Base-by-base conservation (phyloP, 805 yeast genomes). In the Nakazawaea wickerhamii region DNA sequence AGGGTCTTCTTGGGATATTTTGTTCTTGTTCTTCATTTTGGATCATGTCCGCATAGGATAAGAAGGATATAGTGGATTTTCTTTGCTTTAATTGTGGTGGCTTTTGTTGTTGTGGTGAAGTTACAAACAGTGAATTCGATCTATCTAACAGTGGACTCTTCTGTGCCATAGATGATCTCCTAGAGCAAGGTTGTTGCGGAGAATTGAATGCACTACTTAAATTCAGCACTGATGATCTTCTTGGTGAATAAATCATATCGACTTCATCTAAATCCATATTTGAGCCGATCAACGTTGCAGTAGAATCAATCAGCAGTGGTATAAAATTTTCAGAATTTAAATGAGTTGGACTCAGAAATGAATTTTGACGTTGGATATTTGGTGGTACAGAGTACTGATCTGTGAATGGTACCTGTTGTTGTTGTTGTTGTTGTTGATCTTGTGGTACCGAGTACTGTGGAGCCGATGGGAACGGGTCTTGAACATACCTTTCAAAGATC, bases 41-140 rank as follows among this genome's bases (percentile, higher is more conserved):
- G 47, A 84, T 71, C 75, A 86, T 73, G 52, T 86, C 95, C 3
- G 91, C 95, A 59, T 83, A 86, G 2, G 89, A 81, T 55, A 78
- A 82, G 57, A 85, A 85, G 30, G 72, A 67, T 17, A 71, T 60
- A 20, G 62, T 57, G 25, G 69, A 61, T 40, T 57, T 62, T 40
- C 53, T 55, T 27, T 36, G 53, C 47, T 32, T 52, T 54, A 39
- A 43, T 15, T 14, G 15, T 8, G 45, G 37, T 10, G 37, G 30
- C 14, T 13, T 11, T 22, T n/a, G 46, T 21, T 10, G 37, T 36
- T 19, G 40, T 18, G 19, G 48, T 26, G 4, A 46, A 23, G 14
- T 37, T 31, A 30, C 23, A 38, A 47, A 31, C 23, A 44, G 33
- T 23, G 48, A 37, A 11, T 33, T 27, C n/a, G 48, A 32, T 36